Conservation (phyloP, 495 filamentous ascomycete species). For the Annulohypoxylon moriforme region DNA sequence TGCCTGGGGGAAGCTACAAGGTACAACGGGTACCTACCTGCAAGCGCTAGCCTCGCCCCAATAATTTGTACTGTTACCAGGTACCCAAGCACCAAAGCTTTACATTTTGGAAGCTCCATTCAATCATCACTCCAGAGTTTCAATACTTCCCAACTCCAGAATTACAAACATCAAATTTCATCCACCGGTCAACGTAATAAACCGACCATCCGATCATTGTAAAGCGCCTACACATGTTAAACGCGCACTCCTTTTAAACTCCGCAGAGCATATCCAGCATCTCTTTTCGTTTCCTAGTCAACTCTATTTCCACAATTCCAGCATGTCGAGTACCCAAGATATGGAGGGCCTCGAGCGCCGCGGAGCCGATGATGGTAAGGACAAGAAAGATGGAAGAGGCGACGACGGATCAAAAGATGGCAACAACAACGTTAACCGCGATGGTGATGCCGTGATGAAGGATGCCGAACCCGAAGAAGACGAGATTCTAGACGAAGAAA, state of each 20-base stretch:
- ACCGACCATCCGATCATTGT: neutral
- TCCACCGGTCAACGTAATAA: conserved; percentile 15
- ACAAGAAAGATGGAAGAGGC: conserved; percentile 77
- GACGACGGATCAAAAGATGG: conserved; percentile 70
- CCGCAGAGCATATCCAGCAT: neutral
- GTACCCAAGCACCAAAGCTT: conserved; percentile 13
- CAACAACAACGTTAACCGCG: conserved; percentile 68
- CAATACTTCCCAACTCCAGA: neutral
- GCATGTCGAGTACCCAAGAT: conserved; percentile 89
- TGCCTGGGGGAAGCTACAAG: conserved; percentile 37
- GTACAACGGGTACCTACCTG: conserved; percentile 32
- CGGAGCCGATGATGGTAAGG: conserved; percentile 69
- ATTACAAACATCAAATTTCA: conserved; percentile 9
- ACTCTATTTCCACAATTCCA: conserved; percentile 15
- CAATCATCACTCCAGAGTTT: neutral
- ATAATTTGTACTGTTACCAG: neutral
- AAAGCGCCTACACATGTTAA: neutral
- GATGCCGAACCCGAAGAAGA: conserved; percentile 78
- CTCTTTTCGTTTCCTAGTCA: neutral
- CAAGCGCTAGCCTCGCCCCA: conserved; percentile 30
- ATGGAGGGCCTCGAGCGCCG: conserved; percentile 78
- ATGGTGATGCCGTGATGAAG: conserved; percentile 91
- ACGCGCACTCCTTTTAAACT: neutral
- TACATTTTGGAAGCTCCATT: conserved; percentile 29
- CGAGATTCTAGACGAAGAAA: conserved; percentile 88